These are phyloP conservation scores for Cytospora chrysosperma DNA, from an alignment of 2,329 filamentous ascomycete species.

Conservation along the genomic window DNA sequence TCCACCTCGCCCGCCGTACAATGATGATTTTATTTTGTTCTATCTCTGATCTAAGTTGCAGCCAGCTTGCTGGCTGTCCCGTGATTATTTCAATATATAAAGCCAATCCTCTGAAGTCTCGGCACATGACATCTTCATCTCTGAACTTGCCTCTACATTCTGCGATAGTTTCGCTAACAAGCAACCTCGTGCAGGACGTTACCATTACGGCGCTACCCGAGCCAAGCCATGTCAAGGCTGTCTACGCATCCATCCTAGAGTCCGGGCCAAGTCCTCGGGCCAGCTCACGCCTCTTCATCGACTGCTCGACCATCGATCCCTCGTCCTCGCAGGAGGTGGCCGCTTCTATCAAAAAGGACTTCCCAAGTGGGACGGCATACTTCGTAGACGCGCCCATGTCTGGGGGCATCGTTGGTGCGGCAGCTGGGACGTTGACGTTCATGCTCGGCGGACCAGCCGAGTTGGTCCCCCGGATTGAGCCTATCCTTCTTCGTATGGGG, in stretches of 20 bases:
- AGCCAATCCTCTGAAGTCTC: constrained; percentile 72
- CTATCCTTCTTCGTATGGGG: constrained; percentile 79
- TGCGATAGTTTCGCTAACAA: constrained; percentile 14
- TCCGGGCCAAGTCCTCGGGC: constrained; percentile 46
- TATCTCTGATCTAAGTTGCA: constrained; percentile 75
- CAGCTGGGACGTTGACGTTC: constrained; percentile 86
- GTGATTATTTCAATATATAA: constrained; percentile 62
- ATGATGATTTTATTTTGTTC: constrained; percentile 36
- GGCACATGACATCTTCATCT: constrained; percentile 24
- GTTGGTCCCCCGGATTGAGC: constrained; percentile 63
- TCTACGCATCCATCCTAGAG: constrained; percentile 75
- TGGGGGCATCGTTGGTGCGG: constrained; percentile 88
- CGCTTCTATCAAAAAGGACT: constrained; percentile 54
- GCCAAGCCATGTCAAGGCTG: constrained; percentile 79
- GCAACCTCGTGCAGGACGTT: constrained; percentile 59
- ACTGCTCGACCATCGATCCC: constrained; percentile 95
- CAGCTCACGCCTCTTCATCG: constrained; percentile 78
- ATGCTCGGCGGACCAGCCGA: constrained; percentile 77
- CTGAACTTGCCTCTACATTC: not conserved
- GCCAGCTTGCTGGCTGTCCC: constrained; percentile 52
- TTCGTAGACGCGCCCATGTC: constrained; percentile 98
- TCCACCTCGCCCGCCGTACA: constrained; percentile 21
- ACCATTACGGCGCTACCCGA: constrained; percentile 89
- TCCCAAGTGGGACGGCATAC: constrained; percentile 62
- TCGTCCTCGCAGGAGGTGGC: constrained; percentile 79